These are phyloP conservation scores for Apium graveolens DNA, from an alignment of 129 eudicot genomes.

Conservation along the genomic window DNA sequence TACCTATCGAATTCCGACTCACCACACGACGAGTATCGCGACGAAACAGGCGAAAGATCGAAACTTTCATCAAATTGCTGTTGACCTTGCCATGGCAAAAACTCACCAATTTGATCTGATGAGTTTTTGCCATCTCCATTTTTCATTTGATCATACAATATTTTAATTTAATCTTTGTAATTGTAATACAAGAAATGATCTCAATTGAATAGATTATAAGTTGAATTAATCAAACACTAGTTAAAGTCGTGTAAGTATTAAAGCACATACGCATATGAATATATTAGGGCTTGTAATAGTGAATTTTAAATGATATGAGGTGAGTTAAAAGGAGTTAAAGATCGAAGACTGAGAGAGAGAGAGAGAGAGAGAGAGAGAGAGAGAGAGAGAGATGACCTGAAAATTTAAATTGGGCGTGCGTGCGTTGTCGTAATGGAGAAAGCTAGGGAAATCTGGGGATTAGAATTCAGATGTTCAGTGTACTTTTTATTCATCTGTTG, in stretches of 20 bases:
- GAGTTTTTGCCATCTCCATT: conserved; percentile 50
- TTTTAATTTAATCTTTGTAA: not conserved
- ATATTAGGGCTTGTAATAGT: not conserved
- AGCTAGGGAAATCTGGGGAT: not conserved
- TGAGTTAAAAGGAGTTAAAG: not conserved
- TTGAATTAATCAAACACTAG: not conserved
- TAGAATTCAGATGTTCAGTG: too few species aligned
- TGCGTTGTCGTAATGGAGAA: not conserved
- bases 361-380: not conserved
- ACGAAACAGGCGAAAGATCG: conserved; percentile 35
- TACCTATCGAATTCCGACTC: conserved; percentile 87
- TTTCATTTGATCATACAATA: conserved; percentile 37
- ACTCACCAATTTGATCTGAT: conserved; percentile 32
- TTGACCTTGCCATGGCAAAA: conserved; percentile 27
- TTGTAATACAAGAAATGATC: not conserved
- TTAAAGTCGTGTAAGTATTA: not conserved
- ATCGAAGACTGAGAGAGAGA: too few species aligned
- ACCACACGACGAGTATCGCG: conserved; percentile 75
- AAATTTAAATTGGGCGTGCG: too few species aligned
- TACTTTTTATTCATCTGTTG: too few species aligned
- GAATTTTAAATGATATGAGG: not conserved
- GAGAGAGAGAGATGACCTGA: too few species aligned
- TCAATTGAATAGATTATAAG: not conserved
- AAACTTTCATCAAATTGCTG: conserved; percentile 29
- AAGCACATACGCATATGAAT: too few species aligned